Percentiles rank a stretch among this genome's conserved stretches.
These are phyloP conservation scores for Simplicillium sp. DNA, from an alignment of 2,329 filamentous ascomycete species.

Conservation along the genomic window DNA sequence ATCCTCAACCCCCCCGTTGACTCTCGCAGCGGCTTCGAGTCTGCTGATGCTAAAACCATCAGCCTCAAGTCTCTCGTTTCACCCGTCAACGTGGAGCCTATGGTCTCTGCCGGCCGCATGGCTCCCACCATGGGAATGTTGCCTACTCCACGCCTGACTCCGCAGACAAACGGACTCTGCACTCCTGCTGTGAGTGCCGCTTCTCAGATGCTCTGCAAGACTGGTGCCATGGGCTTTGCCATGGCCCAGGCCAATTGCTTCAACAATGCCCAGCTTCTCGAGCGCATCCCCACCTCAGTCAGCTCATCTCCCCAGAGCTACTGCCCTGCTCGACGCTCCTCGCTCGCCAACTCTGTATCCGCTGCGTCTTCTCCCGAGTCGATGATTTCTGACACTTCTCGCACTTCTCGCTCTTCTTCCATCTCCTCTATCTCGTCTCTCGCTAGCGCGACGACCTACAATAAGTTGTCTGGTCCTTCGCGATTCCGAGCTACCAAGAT, in stretches of 20 bases:
- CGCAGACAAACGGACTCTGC: constrained; percentile 43
- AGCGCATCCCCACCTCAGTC: constrained; percentile 39
- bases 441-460: constrained; percentile 49
- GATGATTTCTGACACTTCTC: constrained; percentile 55
- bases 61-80: constrained; percentile 30
- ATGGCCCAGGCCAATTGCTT: constrained; percentile 44
- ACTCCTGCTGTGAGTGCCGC: constrained; percentile 51
- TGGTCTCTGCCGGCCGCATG: constrained; percentile 31
- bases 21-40: constrained; percentile 23
- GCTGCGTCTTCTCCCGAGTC: constrained; percentile 57
- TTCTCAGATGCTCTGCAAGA: constrained; percentile 37
- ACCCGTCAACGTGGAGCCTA: constrained; percentile 38
- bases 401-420: constrained; percentile 54
- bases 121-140: constrained; percentile 45
- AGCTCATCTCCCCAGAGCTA: constrained; percentile 44
- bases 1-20: constrained; percentile 30
- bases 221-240: constrained; percentile 50
- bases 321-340: constrained; percentile 44
- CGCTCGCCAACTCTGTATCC: constrained; percentile 53
- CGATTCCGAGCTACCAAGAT: constrained; percentile 53
- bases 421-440: constrained; percentile 54
- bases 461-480: constrained; percentile 45
- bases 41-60: constrained; percentile 23
- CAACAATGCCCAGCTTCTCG: constrained; percentile 37
- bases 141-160: constrained; percentile 50